Percentiles rank a stretch among this genome's conserved stretches.
Conservation (phyloP, 2,329 filamentous ascomycete genomes). For the Pezizomycotina sp. region DNA sequence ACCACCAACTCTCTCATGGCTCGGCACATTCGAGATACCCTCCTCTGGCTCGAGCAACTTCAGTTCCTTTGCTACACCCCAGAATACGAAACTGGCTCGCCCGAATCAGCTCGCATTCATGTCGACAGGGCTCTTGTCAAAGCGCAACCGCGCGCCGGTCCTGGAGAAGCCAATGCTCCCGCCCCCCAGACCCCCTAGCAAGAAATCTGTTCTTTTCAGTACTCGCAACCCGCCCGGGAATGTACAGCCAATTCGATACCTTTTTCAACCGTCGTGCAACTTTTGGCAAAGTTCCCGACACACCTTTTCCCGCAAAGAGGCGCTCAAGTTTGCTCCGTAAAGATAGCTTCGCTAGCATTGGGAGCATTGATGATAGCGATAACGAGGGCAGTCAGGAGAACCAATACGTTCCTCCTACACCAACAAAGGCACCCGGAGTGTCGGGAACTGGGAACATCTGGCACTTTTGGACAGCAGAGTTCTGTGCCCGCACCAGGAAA, state of each 20-base stretch:
- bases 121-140: constrained; percentile 87
- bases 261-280: constrained; percentile 48
- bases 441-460: no score
- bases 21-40: neutral
- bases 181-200: constrained; percentile 79
- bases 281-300: constrained; percentile 52
- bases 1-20: constrained; percentile 33
- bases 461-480: constrained; percentile 23
- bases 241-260: constrained; percentile 42
- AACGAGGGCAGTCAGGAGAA: constrained; percentile 14
- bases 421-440: constrained; percentile 15
- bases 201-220: constrained; percentile 60
- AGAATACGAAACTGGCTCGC: constrained; percentile 58
- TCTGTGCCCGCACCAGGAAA: constrained; percentile 33
- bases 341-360: constrained; percentile 19
- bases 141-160: constrained; percentile 31
- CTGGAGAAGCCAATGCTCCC: constrained; percentile 65
- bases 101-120: constrained; percentile 73
- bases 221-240: constrained; percentile 38
- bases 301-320: constrained; percentile 52
- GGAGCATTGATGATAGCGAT: constrained; percentile 11
- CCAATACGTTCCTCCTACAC: constrained; percentile 16
- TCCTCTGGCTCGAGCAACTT: constrained; percentile 25
- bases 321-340: constrained; percentile 27
- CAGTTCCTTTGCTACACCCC: constrained; percentile 52